Evolutionary conservation across 345 rosid genomes (phyloP).

Genomic region (Populus davidiana): DNA sequence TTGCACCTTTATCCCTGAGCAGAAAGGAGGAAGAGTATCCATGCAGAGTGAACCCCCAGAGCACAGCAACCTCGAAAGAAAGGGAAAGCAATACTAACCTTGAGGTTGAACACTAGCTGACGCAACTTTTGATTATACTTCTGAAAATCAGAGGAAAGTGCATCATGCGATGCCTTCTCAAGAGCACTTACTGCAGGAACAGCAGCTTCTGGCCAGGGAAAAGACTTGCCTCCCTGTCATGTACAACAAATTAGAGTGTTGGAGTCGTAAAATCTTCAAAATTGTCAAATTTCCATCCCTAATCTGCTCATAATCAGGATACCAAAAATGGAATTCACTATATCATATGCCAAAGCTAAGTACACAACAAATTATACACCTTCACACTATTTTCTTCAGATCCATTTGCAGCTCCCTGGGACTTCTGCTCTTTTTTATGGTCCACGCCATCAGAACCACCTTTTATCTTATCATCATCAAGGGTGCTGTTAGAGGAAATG

Average conservation of each 20-base stretch:
- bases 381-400: constrained; percentile 45
- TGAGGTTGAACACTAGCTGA: constrained; percentile 76
- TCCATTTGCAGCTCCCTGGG: constrained; percentile 34
- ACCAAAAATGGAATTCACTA: neutral
- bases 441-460: constrained; percentile 36
- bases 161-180: constrained; percentile 75
- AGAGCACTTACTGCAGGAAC: constrained; percentile 71
- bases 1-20: neutral
- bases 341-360: neutral
- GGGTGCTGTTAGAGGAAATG: constrained; percentile 36
- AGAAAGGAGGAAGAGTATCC: neutral
- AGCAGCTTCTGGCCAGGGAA: constrained; percentile 89
- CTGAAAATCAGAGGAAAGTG: constrained; percentile 68
- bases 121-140: constrained; percentile 92
- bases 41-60: neutral
- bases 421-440: constrained; percentile 26
- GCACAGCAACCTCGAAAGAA: neutral
- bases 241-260: constrained; percentile 4
- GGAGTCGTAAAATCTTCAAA: constrained; percentile 2
- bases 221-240: constrained; percentile 48
- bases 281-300: constrained; percentile 11
- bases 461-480: constrained; percentile 40
- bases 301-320: constrained; percentile 6
- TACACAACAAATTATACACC: constrained; percentile 26
- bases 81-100: constrained; percentile 40